These are phyloP conservation scores for Rhizopus arrhizus DNA, from an alignment of 371 early-diverging fungal species.

Conservation along the genomic window DNA sequence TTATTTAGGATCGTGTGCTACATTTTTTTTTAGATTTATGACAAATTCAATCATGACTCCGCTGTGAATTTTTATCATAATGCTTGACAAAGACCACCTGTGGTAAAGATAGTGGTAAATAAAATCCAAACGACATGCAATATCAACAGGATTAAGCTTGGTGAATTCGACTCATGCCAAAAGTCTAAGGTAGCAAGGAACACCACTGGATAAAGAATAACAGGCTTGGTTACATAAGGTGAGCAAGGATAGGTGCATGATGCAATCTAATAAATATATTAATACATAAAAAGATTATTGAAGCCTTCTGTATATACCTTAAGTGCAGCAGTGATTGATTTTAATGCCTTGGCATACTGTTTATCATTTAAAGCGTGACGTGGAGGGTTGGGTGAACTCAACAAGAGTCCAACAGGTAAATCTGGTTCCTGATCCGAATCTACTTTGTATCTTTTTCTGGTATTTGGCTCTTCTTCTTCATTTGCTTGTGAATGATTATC, in stretches of 20 bases:
- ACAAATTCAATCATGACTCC: conserved; percentile 11
- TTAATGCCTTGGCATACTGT: conserved; percentile 17
- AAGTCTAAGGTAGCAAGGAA: conserved; percentile 48
- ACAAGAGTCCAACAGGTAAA: conserved; percentile 1
- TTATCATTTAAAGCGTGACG: background rate
- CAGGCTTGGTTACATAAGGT: conserved; percentile 41
- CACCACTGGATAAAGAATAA: conserved; percentile 39
- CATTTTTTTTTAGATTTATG: background rate
- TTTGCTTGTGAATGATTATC: background rate
- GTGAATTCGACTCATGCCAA: conserved; percentile 32
- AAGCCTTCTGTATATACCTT: conserved; percentile 28
- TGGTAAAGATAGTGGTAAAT: conserved; percentile 11
- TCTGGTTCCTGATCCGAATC: background rate
- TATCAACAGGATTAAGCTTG: conserved; percentile 17
- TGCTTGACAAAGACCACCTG: conserved; percentile 25
- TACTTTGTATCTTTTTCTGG: conserved; percentile 1
- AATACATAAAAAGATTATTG: conserved; percentile 12
- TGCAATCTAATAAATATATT: conserved; percentile 30
- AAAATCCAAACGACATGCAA: conserved; percentile 26
- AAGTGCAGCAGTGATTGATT: conserved; percentile 33
- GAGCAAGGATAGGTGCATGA: conserved; percentile 48
- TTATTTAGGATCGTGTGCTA: background rate
- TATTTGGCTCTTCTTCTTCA: background rate
- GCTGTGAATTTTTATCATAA: background rate
- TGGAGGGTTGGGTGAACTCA: conserved; percentile 13